Conservation (phyloP, 805 yeast species). For the Starmerella sp. region DNA sequence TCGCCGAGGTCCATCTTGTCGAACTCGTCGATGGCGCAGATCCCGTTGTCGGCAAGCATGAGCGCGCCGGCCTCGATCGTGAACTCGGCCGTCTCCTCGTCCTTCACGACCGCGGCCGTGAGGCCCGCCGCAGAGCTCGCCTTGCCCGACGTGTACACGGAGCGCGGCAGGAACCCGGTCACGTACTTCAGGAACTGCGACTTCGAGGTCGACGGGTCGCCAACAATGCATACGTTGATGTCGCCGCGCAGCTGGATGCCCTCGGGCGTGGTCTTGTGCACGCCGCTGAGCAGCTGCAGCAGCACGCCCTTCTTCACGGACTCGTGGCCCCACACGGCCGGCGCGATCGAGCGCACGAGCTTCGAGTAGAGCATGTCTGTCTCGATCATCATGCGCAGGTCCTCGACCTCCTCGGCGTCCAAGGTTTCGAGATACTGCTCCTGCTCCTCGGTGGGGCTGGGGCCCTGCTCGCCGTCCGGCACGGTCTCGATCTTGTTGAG, state of each 20-base stretch:
- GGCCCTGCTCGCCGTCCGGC: slow-evolving; percentile 29
- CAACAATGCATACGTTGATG: slow-evolving; percentile 89
- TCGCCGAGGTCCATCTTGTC: slow-evolving; percentile 94
- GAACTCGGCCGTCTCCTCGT: slow-evolving; percentile 93
- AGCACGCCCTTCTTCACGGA: slow-evolving; percentile 84
- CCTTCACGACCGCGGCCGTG: slow-evolving; percentile 95
- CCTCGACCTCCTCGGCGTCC: slow-evolving; percentile 70
- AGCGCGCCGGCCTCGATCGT: slow-evolving; percentile 98
- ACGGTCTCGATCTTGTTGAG: slow-evolving; percentile 16
- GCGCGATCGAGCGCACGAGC: slow-evolving; percentile 80
- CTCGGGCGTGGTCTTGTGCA: slow-evolving; percentile 84
- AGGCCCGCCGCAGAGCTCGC: slow-evolving; percentile 98
- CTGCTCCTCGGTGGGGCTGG: slow-evolving; percentile 57
- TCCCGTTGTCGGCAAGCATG: slow-evolving; percentile 96
- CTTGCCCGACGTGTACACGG: slow-evolving; percentile 94
- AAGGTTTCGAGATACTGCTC: slow-evolving; percentile 68
- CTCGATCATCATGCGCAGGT: slow-evolving; percentile 79
- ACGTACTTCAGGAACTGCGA: slow-evolving; percentile 93
- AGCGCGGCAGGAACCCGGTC: slow-evolving; percentile 79
- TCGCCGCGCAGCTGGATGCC: slow-evolving; percentile 95
- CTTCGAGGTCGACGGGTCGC: slow-evolving; percentile 96
- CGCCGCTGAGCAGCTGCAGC: slow-evolving; percentile 86
- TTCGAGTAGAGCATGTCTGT: slow-evolving; percentile 76
- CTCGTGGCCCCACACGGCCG: slow-evolving; percentile 94
- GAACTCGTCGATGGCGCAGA: slow-evolving; percentile 96